Evolutionary conservation across 2,329 filamentous ascomycete genomes (phyloP).

Genomic region (Pleomassaria siparia): DNA sequence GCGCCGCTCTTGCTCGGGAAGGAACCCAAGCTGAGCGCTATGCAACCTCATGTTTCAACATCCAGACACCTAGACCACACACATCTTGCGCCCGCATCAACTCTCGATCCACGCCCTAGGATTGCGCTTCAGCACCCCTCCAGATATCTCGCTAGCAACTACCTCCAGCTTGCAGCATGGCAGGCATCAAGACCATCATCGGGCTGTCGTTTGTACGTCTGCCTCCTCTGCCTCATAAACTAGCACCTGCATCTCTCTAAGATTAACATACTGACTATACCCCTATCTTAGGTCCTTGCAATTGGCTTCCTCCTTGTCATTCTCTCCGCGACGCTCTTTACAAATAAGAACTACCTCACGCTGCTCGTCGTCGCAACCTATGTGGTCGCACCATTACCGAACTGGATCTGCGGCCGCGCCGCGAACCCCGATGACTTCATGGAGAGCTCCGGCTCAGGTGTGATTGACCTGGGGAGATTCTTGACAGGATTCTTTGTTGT

Average conservation of each 20-base stretch:
- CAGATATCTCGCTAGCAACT: background rate
- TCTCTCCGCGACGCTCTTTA: conserved; percentile 90
- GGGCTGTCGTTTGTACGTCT: conserved; percentile 85
- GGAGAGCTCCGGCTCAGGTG: conserved; percentile 75
- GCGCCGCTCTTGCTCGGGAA: conserved; percentile 13
- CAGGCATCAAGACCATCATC: conserved; percentile 98
- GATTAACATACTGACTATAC: background rate
- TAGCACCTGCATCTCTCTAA: conserved; percentile 10
- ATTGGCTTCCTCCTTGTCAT: conserved; percentile 99
- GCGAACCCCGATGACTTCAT: conserved; percentile 95
- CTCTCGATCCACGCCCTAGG: background rate
- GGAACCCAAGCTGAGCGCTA: conserved; percentile 17
- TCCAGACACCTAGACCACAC: conserved; percentile 1
- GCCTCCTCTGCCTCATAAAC: conserved; percentile 11
- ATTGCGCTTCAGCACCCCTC: background rate
- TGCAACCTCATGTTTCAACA: conserved; percentile 13
- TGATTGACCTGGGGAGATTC: conserved; percentile 93
- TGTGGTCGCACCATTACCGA: conserved; percentile 87
- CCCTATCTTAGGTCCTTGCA: conserved; percentile 69
- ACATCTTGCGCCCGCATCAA: background rate
- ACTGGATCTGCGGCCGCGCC: conserved; percentile 91
- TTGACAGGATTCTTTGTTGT: conserved; percentile 93
- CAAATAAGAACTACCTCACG: conserved; percentile 80
- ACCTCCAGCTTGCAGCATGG: conserved; percentile 57
- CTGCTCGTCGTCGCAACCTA: conserved; percentile 96